Conservation (phyloP, 148 eudicot species). For the Dysphania ambrosioides region DNA sequence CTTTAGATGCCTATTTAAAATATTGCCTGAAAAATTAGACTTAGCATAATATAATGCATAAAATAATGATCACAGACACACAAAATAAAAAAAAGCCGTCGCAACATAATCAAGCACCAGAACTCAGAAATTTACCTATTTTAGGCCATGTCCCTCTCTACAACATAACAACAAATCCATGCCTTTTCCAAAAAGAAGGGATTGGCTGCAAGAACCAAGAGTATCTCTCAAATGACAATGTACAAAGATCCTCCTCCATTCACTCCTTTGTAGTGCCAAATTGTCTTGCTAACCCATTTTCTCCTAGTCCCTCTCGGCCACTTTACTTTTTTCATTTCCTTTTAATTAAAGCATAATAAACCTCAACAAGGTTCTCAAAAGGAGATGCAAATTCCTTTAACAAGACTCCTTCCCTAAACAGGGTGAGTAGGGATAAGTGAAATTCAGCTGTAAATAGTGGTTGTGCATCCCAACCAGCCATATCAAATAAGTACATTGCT, state of each 20-base stretch:
- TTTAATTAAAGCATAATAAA: background rate
- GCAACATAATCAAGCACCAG: too few species aligned
- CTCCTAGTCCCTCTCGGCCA: too few species aligned
- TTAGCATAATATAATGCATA: background rate
- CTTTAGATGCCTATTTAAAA: background rate
- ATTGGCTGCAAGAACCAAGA: too few species aligned
- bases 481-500: background rate
- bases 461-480: background rate
- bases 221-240: too few species aligned
- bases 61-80: too few species aligned
- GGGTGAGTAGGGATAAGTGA: background rate
- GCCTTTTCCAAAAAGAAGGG: too few species aligned
- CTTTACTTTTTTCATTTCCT: background rate
- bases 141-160: background rate
- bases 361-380: background rate
- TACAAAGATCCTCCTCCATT: too few species aligned
- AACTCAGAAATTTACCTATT: background rate
- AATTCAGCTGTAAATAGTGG: background rate
- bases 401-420: background rate
- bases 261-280: too few species aligned
- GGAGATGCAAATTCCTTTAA: background rate
- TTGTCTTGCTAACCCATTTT: too few species aligned
- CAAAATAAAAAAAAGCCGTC: too few species aligned
- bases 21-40: background rate
- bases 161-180: too few species aligned